phyloP scores from a whole-genome alignment of 2,329 filamentous ascomycete species.

The Davidsoniella australis region DNA sequence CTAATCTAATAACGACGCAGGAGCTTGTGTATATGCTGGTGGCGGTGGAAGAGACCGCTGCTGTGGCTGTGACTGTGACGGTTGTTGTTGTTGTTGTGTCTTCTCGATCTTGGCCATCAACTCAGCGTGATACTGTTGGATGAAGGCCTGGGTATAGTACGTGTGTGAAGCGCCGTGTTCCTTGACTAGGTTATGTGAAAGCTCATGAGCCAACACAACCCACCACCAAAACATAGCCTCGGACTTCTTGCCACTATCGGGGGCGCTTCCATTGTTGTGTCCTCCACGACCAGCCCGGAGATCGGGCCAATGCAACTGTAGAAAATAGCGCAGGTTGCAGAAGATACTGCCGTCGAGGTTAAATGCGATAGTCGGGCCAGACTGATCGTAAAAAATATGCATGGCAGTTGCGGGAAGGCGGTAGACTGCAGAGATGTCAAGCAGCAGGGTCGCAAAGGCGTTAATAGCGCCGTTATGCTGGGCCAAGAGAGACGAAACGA shows the following conservation, averaged over 20 bases:
- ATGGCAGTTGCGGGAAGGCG: conserved; percentile 48
- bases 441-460: conserved; percentile 50
- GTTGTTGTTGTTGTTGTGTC: background rate
- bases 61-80: background rate
- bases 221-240: conserved; percentile 80
- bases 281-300: conserved; percentile 27
- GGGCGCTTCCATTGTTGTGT: background rate
- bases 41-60: conserved; percentile 1
- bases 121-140: conserved; percentile 58
- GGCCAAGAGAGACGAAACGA: conserved; percentile 36
- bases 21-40: background rate
- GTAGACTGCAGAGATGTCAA: conserved; percentile 57
- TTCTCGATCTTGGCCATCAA: conserved; percentile 39
- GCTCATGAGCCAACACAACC: conserved; percentile 86
- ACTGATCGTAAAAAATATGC: conserved; percentile 75
- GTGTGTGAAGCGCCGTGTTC: conserved; percentile 65
- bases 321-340: conserved; percentile 81
- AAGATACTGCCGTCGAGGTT: conserved; percentile 78
- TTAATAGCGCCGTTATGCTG: conserved; percentile 46
- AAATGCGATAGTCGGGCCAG: conserved; percentile 76
- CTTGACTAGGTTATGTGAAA: conserved; percentile 80
- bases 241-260: conserved; percentile 1
- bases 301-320: conserved; percentile 51
- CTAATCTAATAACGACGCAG: conserved; percentile 3
- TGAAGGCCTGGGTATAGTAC: conserved; percentile 72